Evolutionary conservation across 768 basidiomycete species (phyloP).

Genomic region (Amanita subjunquillea): DNA sequence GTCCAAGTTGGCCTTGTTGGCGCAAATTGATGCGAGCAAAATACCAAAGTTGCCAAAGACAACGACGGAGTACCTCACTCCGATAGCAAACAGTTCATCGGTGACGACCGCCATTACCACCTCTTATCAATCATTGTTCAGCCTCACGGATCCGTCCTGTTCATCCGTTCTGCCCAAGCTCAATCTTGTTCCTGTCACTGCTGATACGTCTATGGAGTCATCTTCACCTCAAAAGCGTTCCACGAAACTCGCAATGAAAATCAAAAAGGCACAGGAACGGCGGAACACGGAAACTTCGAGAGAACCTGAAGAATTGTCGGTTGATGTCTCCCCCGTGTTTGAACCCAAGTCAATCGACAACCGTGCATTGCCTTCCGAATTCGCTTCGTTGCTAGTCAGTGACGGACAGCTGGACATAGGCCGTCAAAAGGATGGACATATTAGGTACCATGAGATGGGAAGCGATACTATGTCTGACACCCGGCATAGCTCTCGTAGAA

Average conservation of each 20-base stretch:
- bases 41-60: slow-evolving; percentile 39
- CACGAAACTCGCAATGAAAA: slow-evolving; percentile 74
- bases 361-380: slow-evolving; percentile 71
- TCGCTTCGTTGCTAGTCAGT: slow-evolving; percentile 62
- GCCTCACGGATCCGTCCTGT: slow-evolving; percentile 43
- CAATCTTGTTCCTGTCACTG: slow-evolving; percentile 31
- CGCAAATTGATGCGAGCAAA: slow-evolving; percentile 36
- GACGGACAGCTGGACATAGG: slow-evolving; percentile 33
- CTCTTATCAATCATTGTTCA: slow-evolving; percentile 63
- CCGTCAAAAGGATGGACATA: slow-evolving; percentile 12
- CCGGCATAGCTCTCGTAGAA: slow-evolving; percentile 12
- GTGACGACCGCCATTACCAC: slow-evolving; percentile 81
- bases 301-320: slow-evolving; percentile 28
- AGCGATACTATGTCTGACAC: slow-evolving; percentile 8
- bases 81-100: slow-evolving; percentile 75
- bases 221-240: slow-evolving; percentile 29
- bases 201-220: slow-evolving; percentile 9
- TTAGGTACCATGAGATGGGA: slow-evolving; percentile 7
- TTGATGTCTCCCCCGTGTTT: slow-evolving; percentile 46
- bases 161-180: slow-evolving; percentile 29
- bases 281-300: slow-evolving; percentile 19
- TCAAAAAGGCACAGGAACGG: slow-evolving; percentile 46
- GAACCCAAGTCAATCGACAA: slow-evolving; percentile 37
- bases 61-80: slow-evolving; percentile 61
- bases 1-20: slow-evolving; percentile 24